phyloP scores from a whole-genome alignment of 352 stramenopile genomes.

The Globisporangium paroecandrum region DNA sequence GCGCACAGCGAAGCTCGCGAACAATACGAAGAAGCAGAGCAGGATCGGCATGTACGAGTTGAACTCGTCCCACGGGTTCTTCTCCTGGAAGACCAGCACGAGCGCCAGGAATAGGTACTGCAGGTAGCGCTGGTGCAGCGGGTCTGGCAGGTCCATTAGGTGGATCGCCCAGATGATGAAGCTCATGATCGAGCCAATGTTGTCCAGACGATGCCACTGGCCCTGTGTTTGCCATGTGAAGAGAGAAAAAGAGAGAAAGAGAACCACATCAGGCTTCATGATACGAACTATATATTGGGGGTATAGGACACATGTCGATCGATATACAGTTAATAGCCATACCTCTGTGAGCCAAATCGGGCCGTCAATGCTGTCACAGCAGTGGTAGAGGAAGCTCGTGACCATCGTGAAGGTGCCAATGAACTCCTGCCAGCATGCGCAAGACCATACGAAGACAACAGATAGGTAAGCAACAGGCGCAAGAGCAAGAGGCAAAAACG shows the following conservation, averaged over 20 bases:
- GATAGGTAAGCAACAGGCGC: neutral
- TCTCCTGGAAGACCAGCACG: constrained; percentile 71
- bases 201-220: constrained; percentile 79
- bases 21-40: constrained; percentile 37
- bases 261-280: neutral
- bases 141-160: constrained; percentile 61
- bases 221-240: constrained; percentile 24
- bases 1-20: constrained; percentile 39
- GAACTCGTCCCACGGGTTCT: constrained; percentile 70
- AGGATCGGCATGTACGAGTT: constrained; percentile 53
- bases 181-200: constrained; percentile 83
- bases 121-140: constrained; percentile 43
- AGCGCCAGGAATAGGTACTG: constrained; percentile 66
- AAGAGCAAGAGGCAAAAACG: neutral
- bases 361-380: constrained; percentile 70
- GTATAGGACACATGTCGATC: neutral
- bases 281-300: no score
- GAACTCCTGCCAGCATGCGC: constrained; percentile 40
- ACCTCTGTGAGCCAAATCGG: constrained; percentile 77
- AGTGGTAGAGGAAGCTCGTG: constrained; percentile 80
- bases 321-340: neutral
- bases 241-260: neutral
- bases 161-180: constrained; percentile 74
- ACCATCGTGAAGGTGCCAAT: constrained; percentile 77
- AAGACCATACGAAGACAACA: neutral